Percentiles rank a stretch among this genome's conserved stretches.
phyloP scores from a whole-genome alignment of 202 grass and related monocot species.

The Bolboschoenoplectus hybrid region DNA sequence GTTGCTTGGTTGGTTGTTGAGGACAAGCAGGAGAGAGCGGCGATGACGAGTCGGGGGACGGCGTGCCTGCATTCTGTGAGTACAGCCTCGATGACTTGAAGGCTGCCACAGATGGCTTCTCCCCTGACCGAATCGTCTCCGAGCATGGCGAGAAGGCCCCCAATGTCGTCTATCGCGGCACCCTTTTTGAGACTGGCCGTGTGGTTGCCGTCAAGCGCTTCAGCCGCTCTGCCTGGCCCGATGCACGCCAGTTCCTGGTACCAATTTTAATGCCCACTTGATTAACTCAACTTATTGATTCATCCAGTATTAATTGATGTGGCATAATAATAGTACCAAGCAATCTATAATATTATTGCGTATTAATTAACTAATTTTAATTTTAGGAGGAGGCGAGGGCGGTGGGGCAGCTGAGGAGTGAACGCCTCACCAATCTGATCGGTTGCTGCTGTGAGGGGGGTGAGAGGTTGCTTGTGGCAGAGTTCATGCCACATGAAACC shows the following conservation, averaged over 20 bases:
- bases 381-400: slow-evolving; percentile 79
- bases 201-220: slow-evolving; percentile 87
- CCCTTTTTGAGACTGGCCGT: slow-evolving; percentile 71
- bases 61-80: slow-evolving; percentile 52
- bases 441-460: slow-evolving; percentile 84
- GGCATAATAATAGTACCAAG: too few species aligned
- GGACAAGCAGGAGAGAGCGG: too few species aligned
- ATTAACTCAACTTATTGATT: background rate
- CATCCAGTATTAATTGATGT: background rate
- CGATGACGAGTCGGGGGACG: too few species aligned
- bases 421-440: slow-evolving; percentile 73
- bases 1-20: too few species aligned
- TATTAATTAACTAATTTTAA: background rate
- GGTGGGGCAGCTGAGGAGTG: slow-evolving; percentile 81
- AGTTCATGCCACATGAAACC: slow-evolving; percentile 96
- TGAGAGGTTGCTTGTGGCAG: slow-evolving; percentile 78
- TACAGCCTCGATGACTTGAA: slow-evolving; percentile 83
- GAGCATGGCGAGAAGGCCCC: slow-evolving; percentile 99
- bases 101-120: slow-evolving; percentile 84
- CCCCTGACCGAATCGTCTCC: slow-evolving; percentile 82
- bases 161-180: slow-evolving; percentile 85
- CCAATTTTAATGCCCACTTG: background rate
- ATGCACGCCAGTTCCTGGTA: slow-evolving; percentile 83
- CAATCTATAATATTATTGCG: too few species aligned
- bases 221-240: slow-evolving; percentile 84